Base-by-base conservation (phyloP, 371 early-diverging fungal species). In the Mucor mucedo region DNA sequence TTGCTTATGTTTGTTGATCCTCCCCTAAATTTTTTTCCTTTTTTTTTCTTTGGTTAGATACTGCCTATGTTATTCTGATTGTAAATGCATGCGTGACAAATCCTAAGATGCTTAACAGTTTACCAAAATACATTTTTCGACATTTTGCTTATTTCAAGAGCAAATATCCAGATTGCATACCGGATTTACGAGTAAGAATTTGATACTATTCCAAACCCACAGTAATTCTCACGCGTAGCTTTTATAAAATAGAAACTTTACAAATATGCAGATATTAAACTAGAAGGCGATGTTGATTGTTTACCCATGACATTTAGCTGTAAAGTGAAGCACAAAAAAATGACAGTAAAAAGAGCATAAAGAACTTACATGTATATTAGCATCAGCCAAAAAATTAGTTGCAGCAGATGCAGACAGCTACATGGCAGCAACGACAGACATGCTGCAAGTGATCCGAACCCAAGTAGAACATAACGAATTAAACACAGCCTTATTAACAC, bases 111-210 rank as follows among this genome's bases (percentile, higher is more conserved):
- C 60, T 86, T 0, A 41, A 66, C 4, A 76, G 74, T 16, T 53
- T 93, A 28, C 93, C 93, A 5, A 80, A 85, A 48, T 93, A 86
- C 62, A 70, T 90, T 1, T 89, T 83, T 66, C 76, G 79, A 47
- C 93, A 93, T 61, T 81, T 91, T 40, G 82, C 88, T 6, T 94
- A 93, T 54, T 78, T 89, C 11, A 76, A 84, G 28, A 85, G 86
- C 73, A 89, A 85, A 68, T 93, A 87, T 58, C 84, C 88, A 14
- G 76, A 81, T 40, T 87, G 88, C 47, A 76, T 90, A 52, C 88
- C 89, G 2, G 86, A 88, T 53, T 71, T 85, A 52, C 58, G 75
- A 52, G 86, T 86, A 76, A 44, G 8, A 28, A 9, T 6, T 27
- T 49, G 38, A 30, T 30, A 44, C 2, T 21, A 33, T 45, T 1